These are phyloP conservation scores for Metschnikowia kofuensis DNA, from an alignment of 805 yeast genomes.

Conservation along the genomic window DNA sequence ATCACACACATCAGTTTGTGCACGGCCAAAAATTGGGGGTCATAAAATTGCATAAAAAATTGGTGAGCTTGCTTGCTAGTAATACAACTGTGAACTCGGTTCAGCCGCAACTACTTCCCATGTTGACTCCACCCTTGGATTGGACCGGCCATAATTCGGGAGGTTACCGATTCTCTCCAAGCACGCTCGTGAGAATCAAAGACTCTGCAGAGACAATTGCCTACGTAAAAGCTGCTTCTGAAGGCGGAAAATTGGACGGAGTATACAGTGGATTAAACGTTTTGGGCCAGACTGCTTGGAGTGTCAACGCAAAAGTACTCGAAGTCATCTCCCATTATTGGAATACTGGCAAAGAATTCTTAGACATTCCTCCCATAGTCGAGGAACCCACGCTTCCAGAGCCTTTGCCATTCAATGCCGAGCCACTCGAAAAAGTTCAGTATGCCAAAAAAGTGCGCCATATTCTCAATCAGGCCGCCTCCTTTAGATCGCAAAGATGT, in stretches of 20 bases:
- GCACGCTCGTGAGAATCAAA: conserved; percentile 67
- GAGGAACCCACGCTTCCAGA: conserved; percentile 45
- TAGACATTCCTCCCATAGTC: conserved; percentile 59
- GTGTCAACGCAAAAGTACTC: conserved; percentile 72
- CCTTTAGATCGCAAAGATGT: conserved; percentile 83
- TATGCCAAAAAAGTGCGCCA: conserved; percentile 64
- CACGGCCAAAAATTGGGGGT: conserved; percentile 81
- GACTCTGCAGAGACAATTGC: conserved; percentile 89
- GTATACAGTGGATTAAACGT: conserved; percentile 63
- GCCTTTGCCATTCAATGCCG: conserved; percentile 62
- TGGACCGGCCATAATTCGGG: conserved; percentile 85
- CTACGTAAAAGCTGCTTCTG: conserved; percentile 81
- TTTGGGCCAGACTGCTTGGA: conserved; percentile 83
- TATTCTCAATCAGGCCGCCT: conserved; percentile 56
- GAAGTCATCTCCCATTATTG: conserved; percentile 72
- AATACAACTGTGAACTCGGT: conserved; percentile 62
- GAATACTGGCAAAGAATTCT: conserved; percentile 79
- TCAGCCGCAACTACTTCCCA: conserved; percentile 87
- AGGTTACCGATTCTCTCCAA: conserved; percentile 70
- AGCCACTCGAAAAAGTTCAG: conserved; percentile 65
- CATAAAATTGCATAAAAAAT: conserved; percentile 66
- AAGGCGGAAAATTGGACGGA: conserved; percentile 56
- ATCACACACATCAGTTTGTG: conserved; percentile 80
- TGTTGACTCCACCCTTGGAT: conserved; percentile 86
- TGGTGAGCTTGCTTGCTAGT: conserved; percentile 64